Evolutionary conservation across 305 asterid species (phyloP).

Genomic region (Stenogyne calaminthoides): DNA sequence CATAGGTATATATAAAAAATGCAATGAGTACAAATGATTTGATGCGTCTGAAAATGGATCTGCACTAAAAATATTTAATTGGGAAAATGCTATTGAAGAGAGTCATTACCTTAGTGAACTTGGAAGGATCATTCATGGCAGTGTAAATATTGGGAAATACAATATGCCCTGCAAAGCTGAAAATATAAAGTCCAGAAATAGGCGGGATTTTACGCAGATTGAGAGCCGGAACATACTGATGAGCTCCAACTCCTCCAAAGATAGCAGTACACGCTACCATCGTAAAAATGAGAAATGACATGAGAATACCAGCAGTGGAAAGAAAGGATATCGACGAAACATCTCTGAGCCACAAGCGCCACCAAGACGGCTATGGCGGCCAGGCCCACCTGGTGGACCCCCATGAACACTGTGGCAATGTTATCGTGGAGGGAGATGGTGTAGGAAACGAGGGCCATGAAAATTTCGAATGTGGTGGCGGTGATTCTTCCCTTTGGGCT

Average conservation of each 20-base stretch:
- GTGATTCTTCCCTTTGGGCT: conserved; percentile 59
- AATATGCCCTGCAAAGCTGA: conserved; percentile 64
- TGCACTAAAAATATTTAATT: neutral
- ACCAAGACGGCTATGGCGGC: conserved; percentile 55
- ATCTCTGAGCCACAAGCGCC: conserved; percentile 74
- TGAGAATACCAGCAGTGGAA: conserved; percentile 59
- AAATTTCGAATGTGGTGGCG: conserved; percentile 60
- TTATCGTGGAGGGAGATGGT: conserved; percentile 83
- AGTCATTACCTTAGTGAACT: conserved; percentile 63
- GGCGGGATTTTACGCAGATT: conserved; percentile 48
- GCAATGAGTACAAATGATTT: too few relatives aligned
- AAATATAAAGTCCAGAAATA: conserved; percentile 61
- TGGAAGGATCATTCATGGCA: conserved; percentile 74
- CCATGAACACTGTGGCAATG: conserved; percentile 48
- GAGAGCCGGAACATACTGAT: conserved; percentile 46
- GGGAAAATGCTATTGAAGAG: neutral
- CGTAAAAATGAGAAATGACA: conserved; percentile 59
- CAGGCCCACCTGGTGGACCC: conserved; percentile 41
- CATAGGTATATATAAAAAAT: too few relatives aligned
- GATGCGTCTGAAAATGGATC: neutral
- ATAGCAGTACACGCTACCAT: conserved; percentile 55
- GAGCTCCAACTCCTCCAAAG: conserved; percentile 49
- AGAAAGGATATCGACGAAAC: conserved; percentile 74
- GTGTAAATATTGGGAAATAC: conserved; percentile 72
- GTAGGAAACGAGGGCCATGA: conserved; percentile 82